Conservation (phyloP, 108 stramenopile species). For the Cylindrotheca closterium region DNA sequence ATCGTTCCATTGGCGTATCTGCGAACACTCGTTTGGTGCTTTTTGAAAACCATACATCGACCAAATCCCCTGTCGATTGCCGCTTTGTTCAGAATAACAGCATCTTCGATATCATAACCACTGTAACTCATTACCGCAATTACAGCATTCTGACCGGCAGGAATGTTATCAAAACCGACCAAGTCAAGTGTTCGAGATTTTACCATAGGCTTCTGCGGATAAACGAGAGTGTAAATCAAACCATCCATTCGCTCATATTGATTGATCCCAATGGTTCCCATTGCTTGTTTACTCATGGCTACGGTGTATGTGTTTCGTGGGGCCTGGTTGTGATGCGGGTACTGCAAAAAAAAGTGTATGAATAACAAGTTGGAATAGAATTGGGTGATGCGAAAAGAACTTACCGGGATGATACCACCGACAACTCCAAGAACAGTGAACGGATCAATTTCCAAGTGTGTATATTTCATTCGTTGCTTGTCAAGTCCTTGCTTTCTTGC, state of each 20-base stretch:
- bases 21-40: constrained; percentile 86
- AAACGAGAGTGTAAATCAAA: constrained; percentile 93
- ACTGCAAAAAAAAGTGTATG: constrained; percentile 23
- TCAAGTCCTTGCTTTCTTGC: constrained; percentile 53
- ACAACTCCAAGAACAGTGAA: constrained; percentile 97
- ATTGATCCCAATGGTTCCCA: constrained; percentile 95
- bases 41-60: constrained; percentile 89
- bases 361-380: not conserved
- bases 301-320: constrained; percentile 95
- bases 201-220: constrained; percentile 98
- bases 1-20: constrained; percentile 92
- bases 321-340: constrained; percentile 99
- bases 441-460: constrained; percentile 99
- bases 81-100: constrained; percentile 96
- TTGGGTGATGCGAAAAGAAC: constrained; percentile 2
- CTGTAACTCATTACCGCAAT: constrained; percentile 98
- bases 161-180: constrained; percentile 95
- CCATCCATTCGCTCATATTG: constrained; percentile 97
- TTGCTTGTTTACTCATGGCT: constrained; percentile 99
- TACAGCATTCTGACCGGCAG: constrained; percentile 96
- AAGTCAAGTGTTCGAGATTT: constrained; percentile 95
- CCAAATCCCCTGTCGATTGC: constrained; percentile 97
- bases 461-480: constrained; percentile 72
- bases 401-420: constrained; percentile 92
- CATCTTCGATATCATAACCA: constrained; percentile 99